phyloP scores from a whole-genome alignment of 768 basidiomycete species.

The Candolleomyces aberdarensis region DNA sequence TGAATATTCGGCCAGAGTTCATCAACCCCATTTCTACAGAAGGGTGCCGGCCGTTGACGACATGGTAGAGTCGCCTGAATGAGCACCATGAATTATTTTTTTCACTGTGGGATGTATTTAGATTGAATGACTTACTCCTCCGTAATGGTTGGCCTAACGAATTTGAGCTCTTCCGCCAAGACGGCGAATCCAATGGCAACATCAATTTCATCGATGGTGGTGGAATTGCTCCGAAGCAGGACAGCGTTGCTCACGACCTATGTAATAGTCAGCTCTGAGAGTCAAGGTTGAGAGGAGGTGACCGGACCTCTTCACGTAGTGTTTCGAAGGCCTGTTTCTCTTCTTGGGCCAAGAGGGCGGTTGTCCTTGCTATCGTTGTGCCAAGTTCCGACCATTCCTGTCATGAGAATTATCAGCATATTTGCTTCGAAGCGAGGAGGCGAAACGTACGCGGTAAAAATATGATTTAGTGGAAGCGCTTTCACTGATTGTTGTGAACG shows the following conservation, averaged over 20 bases:
- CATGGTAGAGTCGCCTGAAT: conserved; percentile 50
- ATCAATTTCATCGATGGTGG: conserved; percentile 85
- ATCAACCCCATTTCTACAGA: conserved; percentile 89
- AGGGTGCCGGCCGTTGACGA: conserved; percentile 85
- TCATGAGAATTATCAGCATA: background rate
- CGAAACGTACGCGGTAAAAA: conserved; percentile 53
- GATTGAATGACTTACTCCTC: conserved; percentile 53
- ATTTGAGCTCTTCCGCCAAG: conserved; percentile 74
- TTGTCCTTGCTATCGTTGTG: conserved; percentile 58
- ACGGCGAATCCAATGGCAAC: conserved; percentile 78
- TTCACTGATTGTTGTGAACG: conserved; percentile 59
- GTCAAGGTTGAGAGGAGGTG: background rate
- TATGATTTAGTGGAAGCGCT: conserved; percentile 65
- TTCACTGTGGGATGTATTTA: background rate
- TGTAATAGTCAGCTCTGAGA: background rate
- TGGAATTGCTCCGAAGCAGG: conserved; percentile 68
- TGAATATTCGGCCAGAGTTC: conserved; percentile 70
- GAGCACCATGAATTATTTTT: conserved; percentile 17
- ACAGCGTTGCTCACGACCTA: conserved; percentile 62
- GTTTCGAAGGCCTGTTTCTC: conserved; percentile 75
- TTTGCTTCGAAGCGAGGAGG: background rate
- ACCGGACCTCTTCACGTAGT: conserved; percentile 61
- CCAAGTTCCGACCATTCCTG: conserved; percentile 79
- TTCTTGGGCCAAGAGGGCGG: conserved; percentile 43
- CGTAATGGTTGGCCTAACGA: conserved; percentile 66